phyloP scores from a whole-genome alignment of 2,329 filamentous ascomycete species.

The Epichloe hybrida region DNA sequence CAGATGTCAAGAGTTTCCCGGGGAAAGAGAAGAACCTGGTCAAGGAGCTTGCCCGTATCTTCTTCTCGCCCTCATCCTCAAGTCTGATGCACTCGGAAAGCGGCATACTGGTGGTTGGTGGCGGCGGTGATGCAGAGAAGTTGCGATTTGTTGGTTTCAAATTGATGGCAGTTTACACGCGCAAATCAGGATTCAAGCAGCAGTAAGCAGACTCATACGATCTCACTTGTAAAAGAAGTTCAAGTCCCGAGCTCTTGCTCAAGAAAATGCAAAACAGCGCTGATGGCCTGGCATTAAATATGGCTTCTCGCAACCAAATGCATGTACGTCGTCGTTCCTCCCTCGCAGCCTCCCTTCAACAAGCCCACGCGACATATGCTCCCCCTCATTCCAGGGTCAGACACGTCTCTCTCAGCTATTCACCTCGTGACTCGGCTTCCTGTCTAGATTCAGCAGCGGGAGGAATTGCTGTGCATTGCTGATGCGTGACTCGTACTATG shows the following conservation, averaged over 20 bases:
- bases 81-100: slow-evolving; percentile 4
- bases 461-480: not conserved
- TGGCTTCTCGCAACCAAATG: not conserved
- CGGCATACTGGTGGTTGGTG: not conserved
- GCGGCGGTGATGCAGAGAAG: not conserved
- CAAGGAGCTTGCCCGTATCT: slow-evolving; percentile 1
- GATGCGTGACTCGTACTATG: not conserved
- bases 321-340: not conserved
- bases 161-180: too few species aligned
- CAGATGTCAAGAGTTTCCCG: not conserved
- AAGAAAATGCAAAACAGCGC: not conserved
- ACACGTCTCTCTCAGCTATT: not conserved
- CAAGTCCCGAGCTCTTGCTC: not conserved
- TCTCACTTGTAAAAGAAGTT: not conserved
- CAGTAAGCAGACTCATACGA: too few species aligned
- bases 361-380: not conserved
- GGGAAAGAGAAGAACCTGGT: not conserved
- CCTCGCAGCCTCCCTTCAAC: not conserved
- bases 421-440: not conserved
- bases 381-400: slow-evolving; percentile 3
- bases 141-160: too few species aligned
- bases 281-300: not conserved
- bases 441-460: not conserved
- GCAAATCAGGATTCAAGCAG: too few species aligned
- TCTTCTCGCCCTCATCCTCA: slow-evolving; percentile 26